phyloP scores from a whole-genome alignment of 345 rosid species.

The Hirschfeldia incana region DNA sequence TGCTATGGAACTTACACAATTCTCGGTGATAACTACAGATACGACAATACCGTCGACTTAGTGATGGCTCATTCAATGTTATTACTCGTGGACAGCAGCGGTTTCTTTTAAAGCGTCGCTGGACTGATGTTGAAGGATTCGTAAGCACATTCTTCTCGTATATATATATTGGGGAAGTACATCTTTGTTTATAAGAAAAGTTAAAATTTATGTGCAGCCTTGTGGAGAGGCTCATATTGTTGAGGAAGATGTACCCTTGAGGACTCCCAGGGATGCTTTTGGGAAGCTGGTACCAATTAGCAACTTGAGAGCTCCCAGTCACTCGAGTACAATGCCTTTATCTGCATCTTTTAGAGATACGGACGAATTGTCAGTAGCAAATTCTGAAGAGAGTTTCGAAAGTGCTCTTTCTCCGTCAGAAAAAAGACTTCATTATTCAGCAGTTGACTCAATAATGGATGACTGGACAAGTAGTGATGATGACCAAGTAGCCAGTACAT shows the following conservation, averaged over 20 bases:
- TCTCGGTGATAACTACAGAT: constrained; percentile 50
- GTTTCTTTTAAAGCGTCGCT: constrained; percentile 65
- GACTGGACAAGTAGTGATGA: constrained; percentile 77
- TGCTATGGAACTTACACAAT: constrained; percentile 5
- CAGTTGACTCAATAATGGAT: constrained; percentile 46
- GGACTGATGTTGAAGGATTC: constrained; percentile 89
- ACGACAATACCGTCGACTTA: constrained; percentile 77
- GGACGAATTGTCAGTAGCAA: constrained; percentile 54
- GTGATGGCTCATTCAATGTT: constrained; percentile 84
- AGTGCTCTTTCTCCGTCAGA: constrained; percentile 72
- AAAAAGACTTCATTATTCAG: constrained; percentile 66
- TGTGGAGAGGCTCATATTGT: constrained; percentile 87
- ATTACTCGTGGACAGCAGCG: constrained; percentile 95
- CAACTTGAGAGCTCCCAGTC: constrained; percentile 36
- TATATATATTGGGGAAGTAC: not conserved
- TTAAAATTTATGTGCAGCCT: too few species aligned
- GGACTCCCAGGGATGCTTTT: constrained; percentile 75
- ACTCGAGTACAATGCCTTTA: constrained; percentile 37
- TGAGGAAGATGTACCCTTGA: constrained; percentile 78
- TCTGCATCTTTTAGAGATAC: constrained; percentile 43
- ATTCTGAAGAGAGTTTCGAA: constrained; percentile 81
- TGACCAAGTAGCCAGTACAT: constrained; percentile 42
- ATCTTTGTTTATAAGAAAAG: not conserved
- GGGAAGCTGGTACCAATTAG: constrained; percentile 57
- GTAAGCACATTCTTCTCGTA: constrained; percentile 47